phyloP scores from a whole-genome alignment of 768 basidiomycete genomes.

The Auricularia sp. region DNA sequence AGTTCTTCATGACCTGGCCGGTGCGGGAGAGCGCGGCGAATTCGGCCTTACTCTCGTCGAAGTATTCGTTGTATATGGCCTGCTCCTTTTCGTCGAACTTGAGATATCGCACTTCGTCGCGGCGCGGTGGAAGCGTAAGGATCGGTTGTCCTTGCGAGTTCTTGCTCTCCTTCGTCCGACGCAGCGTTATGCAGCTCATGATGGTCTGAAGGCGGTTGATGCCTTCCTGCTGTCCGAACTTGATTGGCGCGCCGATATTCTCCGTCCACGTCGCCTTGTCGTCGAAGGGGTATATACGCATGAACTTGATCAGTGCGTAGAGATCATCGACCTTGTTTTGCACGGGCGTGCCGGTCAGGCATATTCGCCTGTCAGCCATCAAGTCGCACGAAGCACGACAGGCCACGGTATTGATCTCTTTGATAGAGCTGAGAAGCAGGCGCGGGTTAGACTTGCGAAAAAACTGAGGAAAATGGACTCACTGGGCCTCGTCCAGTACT shows the following conservation, averaged over 20 bases:
- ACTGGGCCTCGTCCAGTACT: constrained; percentile 93
- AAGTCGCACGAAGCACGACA: constrained; percentile 94
- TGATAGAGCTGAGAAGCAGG: constrained; percentile 65
- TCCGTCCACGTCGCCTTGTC: constrained; percentile 92
- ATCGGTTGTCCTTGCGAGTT: constrained; percentile 74
- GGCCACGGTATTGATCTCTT: constrained; percentile 88
- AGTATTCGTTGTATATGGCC: constrained; percentile 80
- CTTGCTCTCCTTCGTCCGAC: constrained; percentile 89
- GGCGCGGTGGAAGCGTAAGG: constrained; percentile 80
- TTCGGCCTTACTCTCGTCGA: constrained; percentile 82
- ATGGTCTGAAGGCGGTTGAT: constrained; percentile 90
- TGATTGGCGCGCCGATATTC: constrained; percentile 85
- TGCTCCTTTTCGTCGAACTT: constrained; percentile 77
- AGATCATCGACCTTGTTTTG: constrained; percentile 99
- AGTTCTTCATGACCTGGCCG: constrained; percentile 96
- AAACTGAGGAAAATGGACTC: constrained; percentile 27
- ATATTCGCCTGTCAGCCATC: constrained; percentile 83
- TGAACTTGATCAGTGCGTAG: constrained; percentile 92
- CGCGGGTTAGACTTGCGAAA: not conserved
- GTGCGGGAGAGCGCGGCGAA: constrained; percentile 79
- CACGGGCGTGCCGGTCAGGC: constrained; percentile 95
- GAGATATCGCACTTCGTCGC: constrained; percentile 77
- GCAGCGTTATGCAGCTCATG: constrained; percentile 93
- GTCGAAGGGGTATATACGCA: constrained; percentile 84
- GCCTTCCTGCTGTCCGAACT: constrained; percentile 81